Evolutionary conservation across 805 yeast species (phyloP).

Genomic region (Wickerhamiella azymoides): DNA sequence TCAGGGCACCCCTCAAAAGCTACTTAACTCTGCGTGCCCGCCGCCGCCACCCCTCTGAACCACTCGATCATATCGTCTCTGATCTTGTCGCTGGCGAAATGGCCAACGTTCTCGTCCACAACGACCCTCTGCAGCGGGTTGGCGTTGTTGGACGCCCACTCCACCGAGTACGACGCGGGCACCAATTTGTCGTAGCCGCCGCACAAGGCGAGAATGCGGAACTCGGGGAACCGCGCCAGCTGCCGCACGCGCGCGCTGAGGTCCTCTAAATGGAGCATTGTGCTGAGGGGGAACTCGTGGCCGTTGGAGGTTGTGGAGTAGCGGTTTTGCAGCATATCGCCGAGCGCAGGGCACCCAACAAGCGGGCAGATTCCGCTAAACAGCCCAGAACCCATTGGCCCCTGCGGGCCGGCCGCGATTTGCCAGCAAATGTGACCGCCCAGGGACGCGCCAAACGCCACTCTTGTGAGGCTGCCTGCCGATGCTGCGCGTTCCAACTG

Average conservation of each 20-base stretch:
- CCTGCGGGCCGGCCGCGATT: constrained; percentile 31
- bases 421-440: constrained; percentile 45
- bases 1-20: no score
- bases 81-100: constrained; percentile 22
- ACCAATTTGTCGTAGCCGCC: constrained; percentile 28
- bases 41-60: constrained; percentile 10
- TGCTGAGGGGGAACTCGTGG: background rate
- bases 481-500: constrained; percentile 19
- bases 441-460: constrained; percentile 38
- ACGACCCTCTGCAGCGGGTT: constrained; percentile 16
- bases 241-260: background rate
- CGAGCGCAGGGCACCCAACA: constrained; percentile 36
- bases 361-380: constrained; percentile 32
- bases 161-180: constrained; percentile 23
- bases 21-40: background rate
- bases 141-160: constrained; percentile 20
- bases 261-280: constrained; percentile 8
- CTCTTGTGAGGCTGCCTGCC: constrained; percentile 21
- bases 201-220: constrained; percentile 22
- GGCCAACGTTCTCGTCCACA: constrained; percentile 23
- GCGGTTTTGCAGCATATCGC: constrained; percentile 33
- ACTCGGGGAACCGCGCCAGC: constrained; percentile 1
- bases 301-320: constrained; percentile 2
- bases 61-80: constrained; percentile 20
- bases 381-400: constrained; percentile 22